Conservation (phyloP, 179 eudicot species). For the Beta lomatogona region DNA sequence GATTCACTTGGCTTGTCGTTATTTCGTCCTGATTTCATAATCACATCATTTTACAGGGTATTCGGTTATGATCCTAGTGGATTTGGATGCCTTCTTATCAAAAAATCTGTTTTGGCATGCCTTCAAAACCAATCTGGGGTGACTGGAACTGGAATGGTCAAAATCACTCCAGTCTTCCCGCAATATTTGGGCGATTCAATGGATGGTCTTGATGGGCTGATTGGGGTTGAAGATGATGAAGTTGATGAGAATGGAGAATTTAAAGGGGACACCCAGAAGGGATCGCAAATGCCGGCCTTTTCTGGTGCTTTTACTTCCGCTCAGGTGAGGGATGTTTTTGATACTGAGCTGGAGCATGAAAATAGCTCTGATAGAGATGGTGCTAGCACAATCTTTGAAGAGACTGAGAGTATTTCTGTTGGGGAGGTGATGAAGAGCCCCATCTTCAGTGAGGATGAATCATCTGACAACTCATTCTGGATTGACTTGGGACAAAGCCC, state of each 20-base stretch:
- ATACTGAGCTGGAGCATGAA: conserved; percentile 92
- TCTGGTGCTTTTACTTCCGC: conserved; percentile 94
- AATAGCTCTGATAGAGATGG: conserved; percentile 86
- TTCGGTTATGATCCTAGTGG: conserved; percentile 98
- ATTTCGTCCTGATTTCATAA: conserved; percentile 94
- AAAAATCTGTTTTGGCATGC: conserved; percentile 85
- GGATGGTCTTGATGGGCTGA: conserved; percentile 75
- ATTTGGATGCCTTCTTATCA: conserved; percentile 94
- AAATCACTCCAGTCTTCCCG: conserved; percentile 87
- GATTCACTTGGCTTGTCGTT: conserved; percentile 98
- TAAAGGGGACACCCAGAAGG: conserved; percentile 56
- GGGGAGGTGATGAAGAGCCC: conserved; percentile 99
- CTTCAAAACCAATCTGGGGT: conserved; percentile 91
- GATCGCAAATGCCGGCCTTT: conserved; percentile 83
- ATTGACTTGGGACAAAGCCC: conserved; percentile 96
- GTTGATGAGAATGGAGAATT: conserved; percentile 55
- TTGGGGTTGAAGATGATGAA: conserved; percentile 62
- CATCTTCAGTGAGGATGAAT: conserved; percentile 96
- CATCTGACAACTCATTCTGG: conserved; percentile 92
- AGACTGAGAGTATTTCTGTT: conserved; percentile 80
- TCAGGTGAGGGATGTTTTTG: conserved; percentile 96
- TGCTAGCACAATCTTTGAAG: conserved; percentile 93
- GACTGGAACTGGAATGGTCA: conserved; percentile 91
- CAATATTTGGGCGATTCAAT: conserved; percentile 81
- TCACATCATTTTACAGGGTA: conserved; percentile 92